Base-by-base conservation (phyloP, 1,139 yeast species). In the Hyphopichia buzzinii region DNA sequence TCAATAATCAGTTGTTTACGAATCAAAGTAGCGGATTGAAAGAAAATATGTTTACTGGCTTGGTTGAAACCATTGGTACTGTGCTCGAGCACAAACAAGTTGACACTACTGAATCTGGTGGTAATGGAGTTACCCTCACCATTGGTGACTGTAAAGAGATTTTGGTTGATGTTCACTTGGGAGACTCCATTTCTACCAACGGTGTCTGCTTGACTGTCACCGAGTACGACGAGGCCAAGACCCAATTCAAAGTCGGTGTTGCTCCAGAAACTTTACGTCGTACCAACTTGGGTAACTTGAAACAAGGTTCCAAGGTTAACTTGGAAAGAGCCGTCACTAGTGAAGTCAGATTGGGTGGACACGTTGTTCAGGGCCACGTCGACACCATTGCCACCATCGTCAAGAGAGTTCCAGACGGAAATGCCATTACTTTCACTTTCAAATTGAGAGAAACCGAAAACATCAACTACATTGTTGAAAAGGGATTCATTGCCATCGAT, bases 201-300 rank as follows among this genome's bases (percentile, higher is more conserved):
- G 98, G 98, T 11, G 83, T 82, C 0, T 92, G 99, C 59, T 70
- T 92, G 34, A 94, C 99, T 0, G 97, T 92, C n/a, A 89, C 96
- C 0, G 90, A 84, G 49, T 89, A 87, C 50, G 72, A 70, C 41
- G 65, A 65, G 4, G 62, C 50, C 3, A 58, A 55, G 34, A 60
- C 72, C 11, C 55, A 57, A 36, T 92, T 92, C 69, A 88, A 85
- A 55, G 95, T 90, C 3, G 98, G 98, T 0, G 69, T 94, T 24
- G 87, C 96, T 1, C 96, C 96, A 5, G 99, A 92, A 57, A 90
- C 98, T 0, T 69, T 92, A 35, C 78, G 89, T 41, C 73, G 95
- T 43, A 81, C 96, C 3, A 83, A 85, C 47, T 66, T 92, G 37
- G 94, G 92, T 1, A 61, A 59, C 6, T 67, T 87, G 44, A 60